These are phyloP conservation scores for Suhomyces bolitotheri DNA, from an alignment of 1,139 yeast species.

Conservation along the genomic window DNA sequence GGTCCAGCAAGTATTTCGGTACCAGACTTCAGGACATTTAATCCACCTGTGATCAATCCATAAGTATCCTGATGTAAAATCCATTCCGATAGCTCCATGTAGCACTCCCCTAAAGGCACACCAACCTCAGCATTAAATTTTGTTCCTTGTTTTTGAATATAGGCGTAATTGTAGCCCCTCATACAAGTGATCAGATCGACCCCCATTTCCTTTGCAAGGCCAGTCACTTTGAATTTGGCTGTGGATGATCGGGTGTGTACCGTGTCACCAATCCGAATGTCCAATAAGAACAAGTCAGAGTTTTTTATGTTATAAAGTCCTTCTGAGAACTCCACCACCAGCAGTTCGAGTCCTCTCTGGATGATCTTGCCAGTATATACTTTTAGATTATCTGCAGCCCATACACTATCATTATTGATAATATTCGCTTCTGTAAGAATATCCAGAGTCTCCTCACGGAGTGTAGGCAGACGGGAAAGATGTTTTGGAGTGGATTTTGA, in stretches of 20 bases:
- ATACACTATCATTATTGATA: constrained; percentile 28
- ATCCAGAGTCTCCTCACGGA: constrained; percentile 25
- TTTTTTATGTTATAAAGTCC: constrained; percentile 32
- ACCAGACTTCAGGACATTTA: neutral
- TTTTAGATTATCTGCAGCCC: constrained; percentile 40
- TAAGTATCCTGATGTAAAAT: constrained; percentile 37
- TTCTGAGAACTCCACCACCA: constrained; percentile 37
- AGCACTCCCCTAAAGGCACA: constrained; percentile 21
- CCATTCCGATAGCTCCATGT: constrained; percentile 46
- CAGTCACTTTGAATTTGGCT: constrained; percentile 42
- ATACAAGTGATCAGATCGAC: constrained; percentile 45
- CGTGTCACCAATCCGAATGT: constrained; percentile 39
- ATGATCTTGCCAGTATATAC: constrained; percentile 35
- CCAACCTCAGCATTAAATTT: constrained; percentile 17
- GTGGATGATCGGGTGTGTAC: constrained; percentile 23
- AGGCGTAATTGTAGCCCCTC: constrained; percentile 57
- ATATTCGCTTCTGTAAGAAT: constrained; percentile 22
- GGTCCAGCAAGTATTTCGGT: neutral
- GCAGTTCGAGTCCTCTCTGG: constrained; percentile 23
- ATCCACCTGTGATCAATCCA: constrained; percentile 8
- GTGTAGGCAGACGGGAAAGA: constrained; percentile 6
- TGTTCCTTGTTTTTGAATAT: constrained; percentile 28
- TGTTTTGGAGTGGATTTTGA: neutral
- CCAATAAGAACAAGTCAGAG: constrained; percentile 33
- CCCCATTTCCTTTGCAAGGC: constrained; percentile 29